Base-by-base conservation (phyloP, 2,329 filamentous ascomycete species). In the Dryadomyces quercus-mongolicae region DNA sequence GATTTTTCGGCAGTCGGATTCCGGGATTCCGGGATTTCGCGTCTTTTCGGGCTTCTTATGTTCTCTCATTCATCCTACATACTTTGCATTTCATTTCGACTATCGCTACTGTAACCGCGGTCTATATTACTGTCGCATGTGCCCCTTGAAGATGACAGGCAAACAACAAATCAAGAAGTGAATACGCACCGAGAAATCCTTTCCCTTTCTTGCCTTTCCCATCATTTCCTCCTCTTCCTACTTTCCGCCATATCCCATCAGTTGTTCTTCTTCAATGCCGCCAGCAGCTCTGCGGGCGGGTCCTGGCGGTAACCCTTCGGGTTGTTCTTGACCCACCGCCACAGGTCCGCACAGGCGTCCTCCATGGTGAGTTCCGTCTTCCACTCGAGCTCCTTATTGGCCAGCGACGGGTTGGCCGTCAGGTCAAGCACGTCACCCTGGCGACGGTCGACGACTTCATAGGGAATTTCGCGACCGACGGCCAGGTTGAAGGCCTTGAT, bases 261-360 rank as follows among this genome's bases (percentile, higher is more conserved):
- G 31, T 52, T 51, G 31, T 20, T 50, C 57, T 61, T 62, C 53
- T 68, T 67, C 60, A 84, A 61, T 49, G 73, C 75, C 57, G 85
- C 84, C 51, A 96, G 66, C 63, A 97, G 78, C 70, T 86, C 82
- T 60, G 86, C 78, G 0, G 93, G 92, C n/a, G 92, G 89, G 60
- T 90, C 78, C 73, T 97, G 91, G 61, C 87, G 80, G 74, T 97
- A 97, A 21, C 93, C 93, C 72, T 91, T 83, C 22, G 93, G 93
- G 74, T 97, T 97, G 73, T 96, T 97, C 73, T 86, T 78, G 16
- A 94, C 95, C 93, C 93, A 98, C 65, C 83, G 84, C 93, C 93
- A 98, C 60, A 98, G 77, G 70, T 98, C 90, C 62, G 84, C 82
- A 68, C 93, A 98, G 25, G 92, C 91, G 68, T 95, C 83, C 73